A percentile compares a stretch with the other conserved stretches of the same genome.
Evolutionary conservation across 1,284 basidiomycete genomes (phyloP).

Genomic region (Coniferiporia weirii): DNA sequence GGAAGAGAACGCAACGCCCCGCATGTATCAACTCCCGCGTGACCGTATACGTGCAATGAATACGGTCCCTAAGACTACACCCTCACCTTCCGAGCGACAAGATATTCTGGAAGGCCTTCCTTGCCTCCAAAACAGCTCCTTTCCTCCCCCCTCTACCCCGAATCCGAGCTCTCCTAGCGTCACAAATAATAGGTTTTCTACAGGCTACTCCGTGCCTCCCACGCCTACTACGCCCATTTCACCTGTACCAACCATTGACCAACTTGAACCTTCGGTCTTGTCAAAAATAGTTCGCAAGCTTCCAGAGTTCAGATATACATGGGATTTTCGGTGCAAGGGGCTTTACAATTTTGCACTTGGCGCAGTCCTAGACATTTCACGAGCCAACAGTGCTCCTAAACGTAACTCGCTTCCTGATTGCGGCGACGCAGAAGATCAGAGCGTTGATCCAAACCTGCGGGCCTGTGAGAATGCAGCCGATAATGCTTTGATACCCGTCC

Average conservation of each 20-base stretch:
- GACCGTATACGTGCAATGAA: constrained; percentile 17
- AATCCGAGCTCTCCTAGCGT: not conserved
- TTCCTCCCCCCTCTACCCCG: not conserved
- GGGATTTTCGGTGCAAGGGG: constrained; percentile 15
- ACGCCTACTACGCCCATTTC: constrained; percentile 8
- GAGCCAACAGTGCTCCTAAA: not conserved
- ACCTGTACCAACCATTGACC: not conserved
- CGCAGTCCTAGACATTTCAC: not conserved
- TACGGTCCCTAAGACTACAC: constrained; percentile 3
- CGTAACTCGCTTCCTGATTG: not conserved
- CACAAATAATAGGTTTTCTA: no score
- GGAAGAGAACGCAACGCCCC: not conserved
- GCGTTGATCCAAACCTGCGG: no score
- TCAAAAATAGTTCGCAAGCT: not conserved
- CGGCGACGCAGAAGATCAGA: not conserved
- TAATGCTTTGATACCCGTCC: no score
- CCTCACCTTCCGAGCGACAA: not conserved
- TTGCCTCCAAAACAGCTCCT: not conserved
- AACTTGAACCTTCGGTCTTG: not conserved
- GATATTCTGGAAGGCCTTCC: not conserved
- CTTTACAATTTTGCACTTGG: not conserved
- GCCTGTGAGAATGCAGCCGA: no score
- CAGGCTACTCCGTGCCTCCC: not conserved
- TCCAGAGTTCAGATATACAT: constrained; percentile 4
- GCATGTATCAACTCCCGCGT: constrained; percentile 6